Base-by-base conservation (phyloP, 345 rosid species). In the Sisymbrium altissimum region DNA sequence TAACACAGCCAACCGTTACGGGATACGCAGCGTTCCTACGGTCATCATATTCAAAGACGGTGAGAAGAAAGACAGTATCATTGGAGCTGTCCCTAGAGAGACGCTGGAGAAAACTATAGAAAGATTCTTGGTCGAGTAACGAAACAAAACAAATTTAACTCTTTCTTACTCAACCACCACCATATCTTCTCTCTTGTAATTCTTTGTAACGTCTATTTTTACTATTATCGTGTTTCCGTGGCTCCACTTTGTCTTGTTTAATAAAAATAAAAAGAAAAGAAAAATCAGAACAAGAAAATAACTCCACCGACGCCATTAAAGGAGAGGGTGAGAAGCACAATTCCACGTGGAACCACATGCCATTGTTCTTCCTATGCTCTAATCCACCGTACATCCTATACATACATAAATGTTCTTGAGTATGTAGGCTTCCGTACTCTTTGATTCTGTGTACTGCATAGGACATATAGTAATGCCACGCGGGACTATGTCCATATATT, bases 81-180 rank as follows among this genome's bases (percentile, higher is more conserved):
- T 89, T 1, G 93, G 96, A 73, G 88, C 96, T 49, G 93, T 89
- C 17, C 89, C 96, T 39, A 89, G 70, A 78, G 81, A 82, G 56
- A 89, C 88, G n/a, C 74, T 89, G 78, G 77, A 79, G 64, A 66
- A 86, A 81, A 71, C 76, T 82, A 83, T 89, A 41, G 86, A 86
- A 80, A 87, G 85, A 79, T 84, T 86, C 85, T 74, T 87, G 54
- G 84, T 82, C 79, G 82, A 66, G 50, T 71, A 58, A 68, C 10
- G 8, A 53, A 18, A 39, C 4, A 11, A 35, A 58, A 33, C 25
- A 21, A 35, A 43, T 3, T 40, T 15, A 9, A 38, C 50, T 60
- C 67, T 27, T 39, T 45, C 15, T 14, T 5, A n/a, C 49, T 40
- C 44, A 13, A 33, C 58, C 18, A 48, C 14, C 35, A 40, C 9